phyloP scores from a whole-genome alignment of 75 land plant genomes.

The Picea glauca region DNA sequence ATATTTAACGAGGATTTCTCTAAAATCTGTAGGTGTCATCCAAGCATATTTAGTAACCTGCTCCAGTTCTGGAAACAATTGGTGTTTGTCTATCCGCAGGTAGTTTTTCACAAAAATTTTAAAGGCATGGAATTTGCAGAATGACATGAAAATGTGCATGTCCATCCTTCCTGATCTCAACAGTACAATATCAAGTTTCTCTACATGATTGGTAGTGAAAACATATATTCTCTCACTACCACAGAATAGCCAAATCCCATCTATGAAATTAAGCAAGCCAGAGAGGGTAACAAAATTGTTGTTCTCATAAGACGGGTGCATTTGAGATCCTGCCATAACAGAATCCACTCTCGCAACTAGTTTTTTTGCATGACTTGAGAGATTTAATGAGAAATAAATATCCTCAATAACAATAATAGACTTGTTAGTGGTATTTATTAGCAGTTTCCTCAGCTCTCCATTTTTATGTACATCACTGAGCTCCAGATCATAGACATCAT shows the following conservation, averaged over 20 bases:
- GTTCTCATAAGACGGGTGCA: constrained; percentile 1
- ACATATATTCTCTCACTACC: constrained; percentile 19
- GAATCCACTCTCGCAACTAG: constrained; percentile 1
- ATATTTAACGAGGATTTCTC: constrained; percentile 35
- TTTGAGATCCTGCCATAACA: neutral
- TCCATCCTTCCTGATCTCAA: constrained; percentile 82
- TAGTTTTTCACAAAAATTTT: no score
- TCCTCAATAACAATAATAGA: no score
- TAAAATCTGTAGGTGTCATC: constrained; percentile 23
- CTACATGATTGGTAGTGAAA: constrained; percentile 89
- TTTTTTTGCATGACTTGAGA: neutral
- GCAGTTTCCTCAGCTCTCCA: no score
- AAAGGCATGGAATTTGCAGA: no score
- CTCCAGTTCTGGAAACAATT: no score
- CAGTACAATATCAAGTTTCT: constrained; percentile 77
- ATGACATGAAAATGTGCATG: constrained; percentile 34
- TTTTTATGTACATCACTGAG: no score
- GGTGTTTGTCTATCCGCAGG: no score
- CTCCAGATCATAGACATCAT: no score
- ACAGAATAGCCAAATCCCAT: no score
- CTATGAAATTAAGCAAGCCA: neutral
- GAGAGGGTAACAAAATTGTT: constrained; percentile 3
- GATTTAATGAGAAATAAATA: no score
- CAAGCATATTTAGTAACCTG: constrained; percentile 15
- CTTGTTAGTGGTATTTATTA: no score